phyloP scores from a whole-genome alignment of 2,329 filamentous ascomycete species.

The Colletotrichum trifolii region DNA sequence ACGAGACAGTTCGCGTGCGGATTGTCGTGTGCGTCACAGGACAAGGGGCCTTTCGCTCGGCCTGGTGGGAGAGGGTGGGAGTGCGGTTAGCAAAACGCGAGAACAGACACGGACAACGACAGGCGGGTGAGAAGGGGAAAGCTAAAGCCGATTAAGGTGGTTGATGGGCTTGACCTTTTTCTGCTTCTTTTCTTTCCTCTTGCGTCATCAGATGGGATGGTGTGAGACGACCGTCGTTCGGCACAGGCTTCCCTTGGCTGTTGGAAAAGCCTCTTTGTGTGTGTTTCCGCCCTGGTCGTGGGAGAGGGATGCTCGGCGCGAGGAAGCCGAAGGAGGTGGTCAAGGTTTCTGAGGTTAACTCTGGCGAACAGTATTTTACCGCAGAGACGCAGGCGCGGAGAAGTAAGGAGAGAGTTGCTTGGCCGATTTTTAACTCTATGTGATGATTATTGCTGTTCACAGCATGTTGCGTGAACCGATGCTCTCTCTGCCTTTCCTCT shows the following conservation, averaged over 20 bases:
- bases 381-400: too few relatives aligned
- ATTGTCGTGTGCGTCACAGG: constrained; percentile 1
- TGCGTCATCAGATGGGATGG: constrained; percentile 32
- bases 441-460: too few relatives aligned
- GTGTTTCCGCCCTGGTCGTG: not conserved
- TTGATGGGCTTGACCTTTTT: not conserved
- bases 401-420: too few relatives aligned
- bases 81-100: not conserved
- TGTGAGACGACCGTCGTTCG: constrained; percentile 33
- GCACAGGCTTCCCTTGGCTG: constrained; percentile 19
- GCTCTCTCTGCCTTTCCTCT: not conserved
- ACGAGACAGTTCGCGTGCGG: constrained; percentile 27
- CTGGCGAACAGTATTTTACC: constrained; percentile 4
- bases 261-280: not conserved
- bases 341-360: constrained; percentile 19
- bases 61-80: not conserved
- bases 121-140: not conserved
- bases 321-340: constrained; percentile 20
- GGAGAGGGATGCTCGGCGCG: constrained; percentile 15
- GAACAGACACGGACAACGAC: not conserved
- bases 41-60: not conserved
- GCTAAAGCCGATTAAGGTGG: constrained; percentile 27
- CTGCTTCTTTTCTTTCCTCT: not conserved
- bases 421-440: not conserved
- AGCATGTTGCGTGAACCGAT: constrained; percentile 18